Conservation (phyloP, 2,329 filamentous ascomycete genomes). For the Monosporascus ibericus region DNA sequence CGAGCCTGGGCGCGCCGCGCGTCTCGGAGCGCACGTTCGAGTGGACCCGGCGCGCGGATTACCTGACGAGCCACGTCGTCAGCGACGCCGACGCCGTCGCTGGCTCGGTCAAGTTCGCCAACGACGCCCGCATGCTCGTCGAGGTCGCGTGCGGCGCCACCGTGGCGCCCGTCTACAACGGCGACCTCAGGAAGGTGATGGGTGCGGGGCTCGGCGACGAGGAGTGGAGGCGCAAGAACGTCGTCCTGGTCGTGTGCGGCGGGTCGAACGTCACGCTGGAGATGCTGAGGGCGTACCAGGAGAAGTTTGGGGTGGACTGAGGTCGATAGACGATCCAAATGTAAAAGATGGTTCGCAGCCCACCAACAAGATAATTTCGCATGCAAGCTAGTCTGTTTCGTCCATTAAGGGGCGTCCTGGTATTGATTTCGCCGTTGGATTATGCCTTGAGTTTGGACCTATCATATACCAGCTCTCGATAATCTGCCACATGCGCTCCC, state of each 20-base stretch:
- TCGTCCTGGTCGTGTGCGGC: conserved; percentile 83
- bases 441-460: not conserved
- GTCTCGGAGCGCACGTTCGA: conserved; percentile 64
- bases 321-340: no score
- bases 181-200: conserved; percentile 54
- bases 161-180: conserved; percentile 62
- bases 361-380: no score
- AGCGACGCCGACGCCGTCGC: conserved; percentile 73
- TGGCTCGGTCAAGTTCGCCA: conserved; percentile 69
- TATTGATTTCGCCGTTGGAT: no score
- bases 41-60: conserved; percentile 45
- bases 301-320: conserved; percentile 33
- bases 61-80: conserved; percentile 54
- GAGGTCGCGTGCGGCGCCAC: conserved; percentile 83
- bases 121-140: conserved; percentile 76
- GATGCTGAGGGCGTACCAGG: conserved; percentile 53
- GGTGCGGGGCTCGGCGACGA: conserved; percentile 46
- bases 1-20: conserved; percentile 64
- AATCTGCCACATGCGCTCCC: conserved; percentile 1
- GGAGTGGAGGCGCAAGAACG: conserved; percentile 59
- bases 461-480: conserved; percentile 11
- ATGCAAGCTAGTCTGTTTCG: no score
- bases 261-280: conserved; percentile 61
- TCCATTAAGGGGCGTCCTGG: no score
- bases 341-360: no score